Base-by-base conservation (phyloP, 176 grass and related monocot species). In the Aegilops sharonensis region DNA sequence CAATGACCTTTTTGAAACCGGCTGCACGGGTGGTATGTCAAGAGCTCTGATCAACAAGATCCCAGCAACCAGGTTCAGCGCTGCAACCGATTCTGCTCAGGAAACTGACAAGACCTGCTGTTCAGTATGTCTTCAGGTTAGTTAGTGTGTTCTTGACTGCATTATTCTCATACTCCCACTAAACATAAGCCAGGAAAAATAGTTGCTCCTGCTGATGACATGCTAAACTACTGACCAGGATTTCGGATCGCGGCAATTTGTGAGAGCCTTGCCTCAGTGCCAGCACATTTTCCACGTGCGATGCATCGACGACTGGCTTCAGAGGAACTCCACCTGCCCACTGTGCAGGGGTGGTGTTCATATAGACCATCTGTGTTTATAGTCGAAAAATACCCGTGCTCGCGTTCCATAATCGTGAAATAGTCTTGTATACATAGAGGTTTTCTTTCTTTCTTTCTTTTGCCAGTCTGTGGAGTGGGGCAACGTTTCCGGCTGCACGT, bases 101-200 rank as follows among this genome's bases (percentile, higher is more conserved):
- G 48, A 52, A 52, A 52, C 48, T 0, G 0, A 52, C 32, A 87
- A 70, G 75, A 92, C 23, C 80, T 91, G 90, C 43, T 94, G 93
- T 45, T 89, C 95, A 31, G 90, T 97, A 30, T 97, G 95, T 62
- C 92, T 97, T 81, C 95, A 97, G 94, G 94, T 97, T 83, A 77
- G 84, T 88, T 52, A 69, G 9, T 72, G 81, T 57, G 81, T 57
- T 87, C n/a, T 71, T 29, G 20, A 73, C 27, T 62, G 11, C 34
- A 79, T 4, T 75, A n/a, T 80, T 68, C 25, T 6, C 48, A 52
- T 14, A 5, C 48, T 5, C 48, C 14, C 14, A 17, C 14, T 52
- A 52, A 52, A 52, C 0, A 52, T 0, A 52, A 52, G 40, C 10
- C 37, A 56, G 4, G 43, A 31, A 17, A 78, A 52, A 3, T 20